Conservation (phyloP, 345 rosid species). For the Bruguiera parviflora region DNA sequence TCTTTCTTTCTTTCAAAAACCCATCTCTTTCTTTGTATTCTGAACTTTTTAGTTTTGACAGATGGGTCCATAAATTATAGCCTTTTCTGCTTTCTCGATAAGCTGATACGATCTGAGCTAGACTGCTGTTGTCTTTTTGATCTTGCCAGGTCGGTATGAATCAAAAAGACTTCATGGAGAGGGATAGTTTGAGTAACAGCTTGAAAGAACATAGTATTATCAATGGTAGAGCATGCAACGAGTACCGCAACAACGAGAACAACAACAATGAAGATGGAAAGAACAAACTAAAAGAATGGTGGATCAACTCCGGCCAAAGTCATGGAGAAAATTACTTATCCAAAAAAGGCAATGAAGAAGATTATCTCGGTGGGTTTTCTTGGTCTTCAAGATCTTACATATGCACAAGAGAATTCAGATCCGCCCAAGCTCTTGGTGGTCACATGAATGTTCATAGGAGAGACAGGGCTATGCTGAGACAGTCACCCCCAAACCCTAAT, state of each 20-base stretch:
- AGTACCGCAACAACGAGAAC: conserved; percentile 22
- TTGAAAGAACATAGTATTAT: conserved; percentile 33
- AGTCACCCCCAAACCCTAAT: conserved; percentile 66
- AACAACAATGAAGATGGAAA: conserved; percentile 8
- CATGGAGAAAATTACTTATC: conserved; percentile 43
- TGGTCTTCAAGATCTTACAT: conserved; percentile 97
- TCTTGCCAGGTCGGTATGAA: conserved; percentile 23
- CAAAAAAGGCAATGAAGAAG: conserved; percentile 39
- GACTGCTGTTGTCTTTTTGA: conserved; percentile 21
- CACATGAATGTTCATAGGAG: conserved; percentile 96
- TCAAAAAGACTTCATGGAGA: conserved; percentile 40
- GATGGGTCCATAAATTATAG: neutral
- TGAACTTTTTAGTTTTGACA: neutral
- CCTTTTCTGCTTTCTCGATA: conserved; percentile 5
- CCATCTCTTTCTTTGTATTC: conserved; percentile 3
- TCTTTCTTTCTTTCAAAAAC: no score
- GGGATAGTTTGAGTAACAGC: conserved; percentile 39
- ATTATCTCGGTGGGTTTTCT: conserved; percentile 57
- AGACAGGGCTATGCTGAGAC: conserved; percentile 83
- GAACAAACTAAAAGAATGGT: conserved; percentile 35
- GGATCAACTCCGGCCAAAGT: conserved; percentile 32
- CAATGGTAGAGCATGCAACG: conserved; percentile 6
- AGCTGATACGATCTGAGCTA: conserved; percentile 32
- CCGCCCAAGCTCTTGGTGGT: conserved; percentile 97
- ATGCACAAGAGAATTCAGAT: conserved; percentile 86